Conservation (phyloP, 2,329 filamentous ascomycete species). For the Trichothecium roseum region DNA sequence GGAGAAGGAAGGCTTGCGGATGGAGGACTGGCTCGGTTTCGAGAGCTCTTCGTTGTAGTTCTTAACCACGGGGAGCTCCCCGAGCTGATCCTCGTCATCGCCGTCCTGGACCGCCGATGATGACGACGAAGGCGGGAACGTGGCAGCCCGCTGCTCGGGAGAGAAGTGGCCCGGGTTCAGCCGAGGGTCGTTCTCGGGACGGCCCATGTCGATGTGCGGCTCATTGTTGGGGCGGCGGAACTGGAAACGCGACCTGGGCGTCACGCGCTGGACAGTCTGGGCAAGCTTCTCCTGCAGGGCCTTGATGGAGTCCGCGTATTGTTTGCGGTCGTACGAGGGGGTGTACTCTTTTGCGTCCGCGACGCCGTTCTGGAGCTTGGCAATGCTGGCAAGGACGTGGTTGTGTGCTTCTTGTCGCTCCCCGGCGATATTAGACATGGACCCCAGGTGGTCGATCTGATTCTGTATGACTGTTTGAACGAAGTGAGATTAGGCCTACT, state of each 20-base stretch:
- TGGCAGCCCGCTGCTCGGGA: conserved; percentile 9
- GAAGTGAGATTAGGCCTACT: too few species aligned
- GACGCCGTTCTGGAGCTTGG: conserved; percentile 71
- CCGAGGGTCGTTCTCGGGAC: conserved; percentile 31
- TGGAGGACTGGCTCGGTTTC: conserved; percentile 21
- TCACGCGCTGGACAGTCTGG: conserved; percentile 54
- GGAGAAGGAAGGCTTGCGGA: conserved; percentile 55
- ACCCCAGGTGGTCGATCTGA: conserved; percentile 58
- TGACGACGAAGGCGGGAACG: not conserved
- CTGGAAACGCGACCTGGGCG: conserved; percentile 70
- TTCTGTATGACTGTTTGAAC: conserved; percentile 57
- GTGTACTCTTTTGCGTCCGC: conserved; percentile 74
- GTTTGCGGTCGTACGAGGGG: conserved; percentile 80
- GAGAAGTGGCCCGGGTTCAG: conserved; percentile 24
- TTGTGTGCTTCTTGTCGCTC: conserved; percentile 76
- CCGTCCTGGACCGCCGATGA: conserved; percentile 2
- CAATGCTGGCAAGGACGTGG: conserved; percentile 68
- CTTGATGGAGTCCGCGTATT: conserved; percentile 78
- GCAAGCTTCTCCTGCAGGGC: conserved; percentile 68
- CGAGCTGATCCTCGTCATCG: conserved; percentile 22
- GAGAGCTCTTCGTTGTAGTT: conserved; percentile 15
- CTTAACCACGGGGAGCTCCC: conserved; percentile 27
- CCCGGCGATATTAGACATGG: conserved; percentile 50
- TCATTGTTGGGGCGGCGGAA: conserved; percentile 45
- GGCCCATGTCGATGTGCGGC: conserved; percentile 30